Base-by-base conservation (phyloP, 2,329 filamentous ascomycete species). In the Nigrospora sphaerica region DNA sequence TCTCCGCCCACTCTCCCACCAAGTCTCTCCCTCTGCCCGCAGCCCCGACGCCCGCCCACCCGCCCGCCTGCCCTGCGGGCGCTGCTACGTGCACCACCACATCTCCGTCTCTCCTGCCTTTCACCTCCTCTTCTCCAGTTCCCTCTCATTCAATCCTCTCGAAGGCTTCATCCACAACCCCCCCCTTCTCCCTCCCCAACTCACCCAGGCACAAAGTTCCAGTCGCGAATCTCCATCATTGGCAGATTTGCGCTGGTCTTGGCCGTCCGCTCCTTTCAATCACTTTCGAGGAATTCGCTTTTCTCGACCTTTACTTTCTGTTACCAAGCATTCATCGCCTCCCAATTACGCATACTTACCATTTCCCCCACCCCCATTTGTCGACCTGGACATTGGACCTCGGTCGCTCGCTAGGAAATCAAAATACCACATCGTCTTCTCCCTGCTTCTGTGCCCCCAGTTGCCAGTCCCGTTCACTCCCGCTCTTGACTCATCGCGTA, bases 191-290 rank as follows among this genome's bases (percentile, higher is more conserved):
- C 23, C 23, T 23, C 6, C 17, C 12, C 42, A 44, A 4, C 23
- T 50, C 54, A 53, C 52, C 55, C 60, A 79, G 76, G 77, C 71
- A 66, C 76, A 71, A 76, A 28, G 23, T 77, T 75, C 76, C 75
- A 71, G 74, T 62, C 62, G 73, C 72, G 69, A 62, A 68, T 70
- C 69, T 70, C 48, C 32, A 46, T 58, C 59, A 45, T 44, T 17
- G 13, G 39, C 35, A 64, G 63, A 71, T 71, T 75, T 70, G 65
- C 68, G 65, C 75, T 80, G 77, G 76, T 75, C 66, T 78, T 69
- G 74, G 62, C 76, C 75, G 76, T 80, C 76, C 76, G 69, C 74
- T 80, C 76, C 71, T 73, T 73, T 76, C 54, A 60, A 45, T 45
- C 51, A 55, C 50, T 52, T 47, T 46, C 41, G 43, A 43, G 38